Conservation (phyloP, 768 basidiomycete species). For the Grammothele lineata region DNA sequence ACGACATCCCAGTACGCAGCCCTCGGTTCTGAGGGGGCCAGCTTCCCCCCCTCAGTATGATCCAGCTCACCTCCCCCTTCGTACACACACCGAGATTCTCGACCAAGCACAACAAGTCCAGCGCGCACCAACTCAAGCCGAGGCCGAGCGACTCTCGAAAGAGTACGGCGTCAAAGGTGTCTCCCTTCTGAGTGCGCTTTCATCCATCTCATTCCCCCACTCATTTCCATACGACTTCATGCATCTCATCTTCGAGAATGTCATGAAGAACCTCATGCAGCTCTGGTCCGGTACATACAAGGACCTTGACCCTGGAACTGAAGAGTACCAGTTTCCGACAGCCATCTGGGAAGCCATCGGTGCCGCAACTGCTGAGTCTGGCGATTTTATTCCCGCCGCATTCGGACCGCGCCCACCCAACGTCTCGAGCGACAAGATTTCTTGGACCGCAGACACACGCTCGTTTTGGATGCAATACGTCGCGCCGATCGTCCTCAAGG, state of each 20-base stretch:
- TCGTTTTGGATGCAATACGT: conserved; percentile 38
- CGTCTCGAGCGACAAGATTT: conserved; percentile 22
- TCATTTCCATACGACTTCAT: conserved; percentile 48
- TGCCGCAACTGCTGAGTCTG: conserved; percentile 25
- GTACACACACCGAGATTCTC: conserved; percentile 15
- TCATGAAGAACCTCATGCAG: conserved; percentile 35
- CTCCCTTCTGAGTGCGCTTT: conserved; percentile 28
- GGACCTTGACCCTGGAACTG: conserved; percentile 28
- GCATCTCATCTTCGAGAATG: conserved; percentile 45
- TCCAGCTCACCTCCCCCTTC: conserved; percentile 12
- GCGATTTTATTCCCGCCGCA: conserved; percentile 34
- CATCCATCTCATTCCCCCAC: conserved; percentile 32
- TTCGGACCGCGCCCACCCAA: conserved; percentile 35
- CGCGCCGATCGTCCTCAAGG: conserved; percentile 33
- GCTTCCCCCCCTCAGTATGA: neutral
- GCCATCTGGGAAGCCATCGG: conserved; percentile 41
- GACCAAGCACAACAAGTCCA: conserved; percentile 2
- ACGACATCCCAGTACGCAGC: too few relatives aligned
- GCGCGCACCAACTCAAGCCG: conserved; percentile 7
- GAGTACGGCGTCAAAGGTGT: conserved; percentile 21
- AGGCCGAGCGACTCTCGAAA: conserved; percentile 11
- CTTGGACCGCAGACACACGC: conserved; percentile 35
- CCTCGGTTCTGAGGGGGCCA: neutral
- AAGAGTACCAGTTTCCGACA: conserved; percentile 24
- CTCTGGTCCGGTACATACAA: conserved; percentile 41